Base-by-base conservation (phyloP, 2,329 filamentous ascomycete genomes). In the Akanthomyces uredinophilus region DNA sequence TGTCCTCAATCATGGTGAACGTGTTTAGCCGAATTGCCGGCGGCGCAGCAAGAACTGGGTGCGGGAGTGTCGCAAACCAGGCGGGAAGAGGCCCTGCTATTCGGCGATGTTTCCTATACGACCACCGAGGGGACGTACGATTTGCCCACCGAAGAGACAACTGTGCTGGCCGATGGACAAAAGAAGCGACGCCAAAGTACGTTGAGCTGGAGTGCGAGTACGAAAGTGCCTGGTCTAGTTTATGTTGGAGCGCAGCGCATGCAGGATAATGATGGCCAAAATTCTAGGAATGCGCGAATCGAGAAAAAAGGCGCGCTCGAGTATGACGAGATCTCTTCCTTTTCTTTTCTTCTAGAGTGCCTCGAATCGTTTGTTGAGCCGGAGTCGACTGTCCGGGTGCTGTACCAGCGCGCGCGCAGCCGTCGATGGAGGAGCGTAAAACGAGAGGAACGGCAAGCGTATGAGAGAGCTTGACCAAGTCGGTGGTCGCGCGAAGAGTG, bases 1-100 rank as follows among this genome's bases (percentile, higher is more conserved):
- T 62, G 60, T 62, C 53, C 47, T 62, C 53, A 58, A 56, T 56
- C 60, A 56, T 52, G 60, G 35, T 53, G 20, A 18, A 3, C 10
- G 32, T 39, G 7, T 35, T 39, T 8, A 47, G 47, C 39, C 41
- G 35, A 49, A 29, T 24, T 8, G 50, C 6, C 58, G 39, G 43
- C 39, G 20, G 47, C 20, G 27, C 58, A 47, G 50, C 20, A 61
- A 27, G 39, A 41, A 47, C 27, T 24, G 22, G 52, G 27, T 8
- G 24, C 14, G 32, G 35, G 10, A 49, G 35, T 22, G 35, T 51
- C 57, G 57, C 57, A 60, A 60, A 60, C 27, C 22, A 52, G n/a
- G 49, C 47, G 49, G 24, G 27, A 29, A 29, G 37, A n/a, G 24
- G 27, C 18, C 39, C 39, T 24, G 49, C n/a, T 60, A 37, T 44